A percentile compares a stretch with the other conserved stretches of the same genome.
These are phyloP conservation scores for Parietichytrium sp. DNA, from an alignment of 108 stramenopile species.

Conservation along the genomic window DNA sequence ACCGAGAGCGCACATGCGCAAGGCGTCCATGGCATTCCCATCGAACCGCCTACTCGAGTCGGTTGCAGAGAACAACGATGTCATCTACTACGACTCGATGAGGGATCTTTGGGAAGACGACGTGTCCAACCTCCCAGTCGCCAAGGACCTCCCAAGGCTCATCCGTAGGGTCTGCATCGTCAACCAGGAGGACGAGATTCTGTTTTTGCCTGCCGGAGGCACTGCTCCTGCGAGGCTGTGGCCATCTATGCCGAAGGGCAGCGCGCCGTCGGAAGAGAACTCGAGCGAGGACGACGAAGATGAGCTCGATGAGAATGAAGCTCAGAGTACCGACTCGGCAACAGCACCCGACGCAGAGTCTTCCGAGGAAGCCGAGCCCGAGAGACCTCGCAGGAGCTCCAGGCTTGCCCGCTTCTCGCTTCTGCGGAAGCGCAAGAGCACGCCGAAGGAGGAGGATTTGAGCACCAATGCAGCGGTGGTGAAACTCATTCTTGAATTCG, in stretches of 20 bases:
- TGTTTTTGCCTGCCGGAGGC: neutral
- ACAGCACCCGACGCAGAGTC: neutral
- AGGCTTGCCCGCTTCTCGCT: neutral
- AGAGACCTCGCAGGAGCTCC: neutral
- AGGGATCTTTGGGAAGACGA: conserved; percentile 19
- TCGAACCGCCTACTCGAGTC: neutral
- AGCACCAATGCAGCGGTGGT: neutral
- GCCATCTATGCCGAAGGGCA: neutral
- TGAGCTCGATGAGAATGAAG: neutral
- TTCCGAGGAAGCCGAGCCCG: too few species aligned
- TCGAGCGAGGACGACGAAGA: neutral
- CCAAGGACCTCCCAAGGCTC: conserved; percentile 27
- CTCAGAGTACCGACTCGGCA: neutral
- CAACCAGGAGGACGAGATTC: conserved; percentile 24
- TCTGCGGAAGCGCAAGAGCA: neutral
- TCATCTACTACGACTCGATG: conserved; percentile 28
- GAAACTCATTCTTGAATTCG: neutral
- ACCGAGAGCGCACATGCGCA: neutral
- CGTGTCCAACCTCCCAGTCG: neutral
- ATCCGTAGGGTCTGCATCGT: neutral
- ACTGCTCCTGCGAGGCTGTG: neutral
- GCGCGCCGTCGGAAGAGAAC: neutral
- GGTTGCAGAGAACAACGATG: neutral
- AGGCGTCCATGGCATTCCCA: neutral
- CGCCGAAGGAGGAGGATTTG: neutral